Conservation (phyloP, 352 stramenopile genomes). For the Pythium apleroticum region DNA sequence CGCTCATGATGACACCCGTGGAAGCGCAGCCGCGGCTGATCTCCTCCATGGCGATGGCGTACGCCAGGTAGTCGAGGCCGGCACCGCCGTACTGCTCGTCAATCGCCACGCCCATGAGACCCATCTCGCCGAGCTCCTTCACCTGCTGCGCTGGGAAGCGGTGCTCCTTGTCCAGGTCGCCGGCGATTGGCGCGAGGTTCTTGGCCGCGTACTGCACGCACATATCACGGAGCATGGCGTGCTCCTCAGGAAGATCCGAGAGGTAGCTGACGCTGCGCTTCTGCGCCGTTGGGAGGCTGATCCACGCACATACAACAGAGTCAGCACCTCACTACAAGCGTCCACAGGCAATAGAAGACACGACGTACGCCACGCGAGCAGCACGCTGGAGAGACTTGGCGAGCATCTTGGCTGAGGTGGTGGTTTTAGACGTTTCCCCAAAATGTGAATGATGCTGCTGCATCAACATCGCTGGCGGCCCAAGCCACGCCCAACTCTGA, state of each 20-base stretch:
- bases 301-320: not conserved
- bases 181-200: constrained; percentile 90
- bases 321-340: no score
- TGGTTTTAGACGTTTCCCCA: not conserved
- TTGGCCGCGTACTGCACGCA: constrained; percentile 95
- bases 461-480: constrained; percentile 5
- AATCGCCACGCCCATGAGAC: constrained; percentile 95
- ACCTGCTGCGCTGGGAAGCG: constrained; percentile 81
- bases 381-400: constrained; percentile 40
- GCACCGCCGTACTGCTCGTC: constrained; percentile 87
- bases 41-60: constrained; percentile 98
- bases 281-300: constrained; percentile 19
- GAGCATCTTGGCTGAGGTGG: constrained; percentile 32
- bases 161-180: constrained; percentile 89
- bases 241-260: constrained; percentile 90
- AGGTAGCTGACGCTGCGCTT: constrained; percentile 58
- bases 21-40: constrained; percentile 95
- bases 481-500: not conserved
- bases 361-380: constrained; percentile 31
- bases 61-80: constrained; percentile 95
- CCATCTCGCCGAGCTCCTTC: constrained; percentile 91
- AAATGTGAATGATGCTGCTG: constrained; percentile 21
- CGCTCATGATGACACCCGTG: constrained; percentile 96
- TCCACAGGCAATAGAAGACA: not conserved
- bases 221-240: constrained; percentile 97